Evolutionary conservation across 108 stramenopile species (phyloP).

Genomic region (Seminavis robusta): DNA sequence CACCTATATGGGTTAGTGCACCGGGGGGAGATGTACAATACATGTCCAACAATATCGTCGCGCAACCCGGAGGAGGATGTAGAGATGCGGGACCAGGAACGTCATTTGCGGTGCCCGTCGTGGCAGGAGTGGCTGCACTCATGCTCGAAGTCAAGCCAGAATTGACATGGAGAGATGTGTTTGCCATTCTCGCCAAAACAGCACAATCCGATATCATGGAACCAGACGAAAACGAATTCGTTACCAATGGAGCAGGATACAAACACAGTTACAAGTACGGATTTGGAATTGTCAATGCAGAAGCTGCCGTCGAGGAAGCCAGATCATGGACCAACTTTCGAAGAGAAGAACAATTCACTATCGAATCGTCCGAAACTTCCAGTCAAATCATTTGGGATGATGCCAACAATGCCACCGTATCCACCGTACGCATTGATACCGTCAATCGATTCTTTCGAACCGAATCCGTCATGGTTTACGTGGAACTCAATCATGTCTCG

Average conservation of each 20-base stretch:
- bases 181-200: conserved; percentile 34
- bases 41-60: conserved; percentile 12
- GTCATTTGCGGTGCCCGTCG: conserved; percentile 35
- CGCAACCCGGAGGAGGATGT: conserved; percentile 20
- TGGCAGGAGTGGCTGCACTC: conserved; percentile 42
- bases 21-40: conserved; percentile 41
- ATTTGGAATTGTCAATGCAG: conserved; percentile 50
- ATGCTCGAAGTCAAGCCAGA: conserved; percentile 44
- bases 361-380: conserved; percentile 5
- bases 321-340: conserved; percentile 21
- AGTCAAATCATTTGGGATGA: conserved; percentile 13
- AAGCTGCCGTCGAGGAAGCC: conserved; percentile 21
- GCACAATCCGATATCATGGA: conserved; percentile 7
- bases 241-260: conserved; percentile 28
- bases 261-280: conserved; percentile 37
- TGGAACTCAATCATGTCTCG: conserved; percentile 16
- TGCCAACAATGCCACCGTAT: neutral
- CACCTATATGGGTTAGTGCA: conserved; percentile 31
- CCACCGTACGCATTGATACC: no score
- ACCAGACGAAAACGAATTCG: conserved; percentile 4
- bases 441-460: conserved; percentile 21
- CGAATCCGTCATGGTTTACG: conserved; percentile 20
- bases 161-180: conserved; percentile 49
- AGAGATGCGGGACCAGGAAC: conserved; percentile 24
- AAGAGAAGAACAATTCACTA: conserved; percentile 16